A percentile compares a stretch with the other conserved stretches of the same genome.
Conservation (phyloP, 257 asterid species). For the Nyctanthes arbortristis region DNA sequence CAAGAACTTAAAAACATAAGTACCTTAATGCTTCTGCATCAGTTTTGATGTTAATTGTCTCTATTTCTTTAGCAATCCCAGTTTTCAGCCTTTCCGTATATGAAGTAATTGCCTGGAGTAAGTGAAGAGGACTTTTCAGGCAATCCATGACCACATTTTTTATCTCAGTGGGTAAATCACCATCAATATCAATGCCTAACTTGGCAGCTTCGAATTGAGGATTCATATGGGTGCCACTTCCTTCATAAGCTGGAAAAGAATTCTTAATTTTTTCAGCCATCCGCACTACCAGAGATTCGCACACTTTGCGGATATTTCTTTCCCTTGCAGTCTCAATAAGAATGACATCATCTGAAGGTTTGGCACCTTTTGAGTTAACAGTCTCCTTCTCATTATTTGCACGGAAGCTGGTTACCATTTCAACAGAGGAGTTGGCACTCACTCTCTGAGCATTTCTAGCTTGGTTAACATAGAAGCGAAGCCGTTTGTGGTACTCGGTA, state of each 20-base stretch:
- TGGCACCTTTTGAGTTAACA: conserved; percentile 53
- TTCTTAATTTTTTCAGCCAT: conserved; percentile 73
- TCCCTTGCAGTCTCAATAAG: conserved; percentile 84
- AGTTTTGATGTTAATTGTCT: conserved; percentile 77
- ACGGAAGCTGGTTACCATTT: conserved; percentile 75
- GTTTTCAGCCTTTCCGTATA: conserved; percentile 74
- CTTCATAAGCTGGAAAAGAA: conserved; percentile 95
- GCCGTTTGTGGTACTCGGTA: conserved; percentile 91
- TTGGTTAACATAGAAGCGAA: conserved; percentile 69
- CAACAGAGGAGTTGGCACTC: conserved; percentile 54
- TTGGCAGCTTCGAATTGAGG: conserved; percentile 73
- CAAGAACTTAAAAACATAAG: conserved; percentile 13
- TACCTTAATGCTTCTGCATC: conserved; percentile 96
- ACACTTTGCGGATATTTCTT: conserved; percentile 78
- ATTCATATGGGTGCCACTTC: conserved; percentile 69
- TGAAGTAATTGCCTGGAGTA: conserved; percentile 77
- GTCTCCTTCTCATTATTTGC: conserved; percentile 51
- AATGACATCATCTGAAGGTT: conserved; percentile 70
- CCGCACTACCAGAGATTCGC: conserved; percentile 74
- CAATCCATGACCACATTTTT: conserved; percentile 60
- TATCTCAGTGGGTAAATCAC: conserved; percentile 69
- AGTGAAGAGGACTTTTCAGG: conserved; percentile 79
- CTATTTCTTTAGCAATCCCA: conserved; percentile 66
- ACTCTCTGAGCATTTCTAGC: conserved; percentile 81
- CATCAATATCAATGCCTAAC: conserved; percentile 73